Percentiles rank a stretch among this genome's conserved stretches.
Conservation (phyloP, 116 monocot species). For the Trichopus zeylanicus region DNA sequence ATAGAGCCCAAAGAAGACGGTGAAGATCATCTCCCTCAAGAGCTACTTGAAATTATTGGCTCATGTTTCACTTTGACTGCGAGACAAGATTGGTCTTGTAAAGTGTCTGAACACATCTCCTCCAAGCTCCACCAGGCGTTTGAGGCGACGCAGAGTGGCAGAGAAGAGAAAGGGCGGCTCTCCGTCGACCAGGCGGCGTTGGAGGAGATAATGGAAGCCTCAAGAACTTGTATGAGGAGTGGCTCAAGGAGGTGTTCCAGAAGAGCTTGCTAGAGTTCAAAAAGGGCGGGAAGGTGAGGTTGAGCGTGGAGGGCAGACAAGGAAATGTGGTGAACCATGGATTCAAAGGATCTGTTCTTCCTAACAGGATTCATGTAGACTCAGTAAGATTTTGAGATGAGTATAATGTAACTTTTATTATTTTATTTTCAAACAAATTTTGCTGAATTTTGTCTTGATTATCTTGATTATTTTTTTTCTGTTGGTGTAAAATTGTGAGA, state of each 20-base stretch:
- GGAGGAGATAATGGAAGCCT: slow-evolving; percentile 24
- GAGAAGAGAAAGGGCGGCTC: slow-evolving; percentile 8
- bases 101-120: slow-evolving; percentile 9
- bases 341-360: slow-evolving; percentile 50
- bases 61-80: slow-evolving; percentile 10
- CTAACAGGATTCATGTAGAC: slow-evolving; percentile 30
- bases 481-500: too few species aligned
- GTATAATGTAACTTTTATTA: too few species aligned
- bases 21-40: background rate
- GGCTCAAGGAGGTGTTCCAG: slow-evolving; percentile 72
- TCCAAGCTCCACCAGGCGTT: slow-evolving; percentile 19
- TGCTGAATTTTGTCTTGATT: too few species aligned
- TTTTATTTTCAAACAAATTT: too few species aligned
- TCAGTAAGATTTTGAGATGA: background rate
- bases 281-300: slow-evolving; percentile 59
- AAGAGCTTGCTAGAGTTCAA: slow-evolving; percentile 30
- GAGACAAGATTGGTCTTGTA: background rate
- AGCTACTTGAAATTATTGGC: slow-evolving; percentile 4
- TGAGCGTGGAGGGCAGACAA: slow-evolving; percentile 37
- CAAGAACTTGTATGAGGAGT: slow-evolving; percentile 47
- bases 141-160: slow-evolving; percentile 6
- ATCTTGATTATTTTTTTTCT: too few species aligned
- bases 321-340: slow-evolving; percentile 30
- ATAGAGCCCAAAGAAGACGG: slow-evolving; percentile 21
- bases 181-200: slow-evolving; percentile 20